Evolutionary conservation across 768 basidiomycete genomes (phyloP).

Genomic region (Suillus lakei): DNA sequence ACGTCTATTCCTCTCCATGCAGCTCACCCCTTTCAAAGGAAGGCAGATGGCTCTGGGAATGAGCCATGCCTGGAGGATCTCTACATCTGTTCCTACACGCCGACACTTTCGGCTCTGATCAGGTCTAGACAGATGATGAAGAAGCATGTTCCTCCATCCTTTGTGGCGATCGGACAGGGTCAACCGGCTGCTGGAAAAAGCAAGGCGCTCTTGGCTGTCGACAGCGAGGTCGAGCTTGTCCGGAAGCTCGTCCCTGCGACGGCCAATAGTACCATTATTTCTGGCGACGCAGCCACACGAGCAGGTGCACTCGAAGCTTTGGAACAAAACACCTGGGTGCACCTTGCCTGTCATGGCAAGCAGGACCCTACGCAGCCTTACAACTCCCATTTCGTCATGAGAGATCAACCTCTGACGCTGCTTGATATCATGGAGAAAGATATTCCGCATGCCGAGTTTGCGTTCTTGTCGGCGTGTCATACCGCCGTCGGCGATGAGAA

Average conservation of each 20-base stretch:
- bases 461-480: not conserved
- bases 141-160: not conserved
- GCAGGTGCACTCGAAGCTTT: constrained; percentile 4
- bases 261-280: not conserved
- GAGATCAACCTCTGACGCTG: not conserved
- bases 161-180: not conserved
- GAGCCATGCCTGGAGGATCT: not conserved
- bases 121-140: not conserved
- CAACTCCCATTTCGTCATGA: not conserved
- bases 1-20: constrained; percentile 5
- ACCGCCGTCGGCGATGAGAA: not conserved
- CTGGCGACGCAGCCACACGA: not conserved
- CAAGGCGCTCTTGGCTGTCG: not conserved
- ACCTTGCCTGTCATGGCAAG: constrained; percentile 24
- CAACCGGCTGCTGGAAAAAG: not conserved
- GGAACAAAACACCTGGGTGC: constrained; percentile 14
- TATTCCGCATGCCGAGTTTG: not conserved
- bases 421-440: not conserved
- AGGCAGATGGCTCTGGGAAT: not conserved
- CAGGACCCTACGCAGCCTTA: not conserved
- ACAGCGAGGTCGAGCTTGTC: not conserved
- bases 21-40: not conserved
- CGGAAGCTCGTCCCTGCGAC: not conserved
- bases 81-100: not conserved
- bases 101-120: not conserved